Conservation (phyloP, 176 grass and related monocot genomes). For the Metroxylon sagu region DNA sequence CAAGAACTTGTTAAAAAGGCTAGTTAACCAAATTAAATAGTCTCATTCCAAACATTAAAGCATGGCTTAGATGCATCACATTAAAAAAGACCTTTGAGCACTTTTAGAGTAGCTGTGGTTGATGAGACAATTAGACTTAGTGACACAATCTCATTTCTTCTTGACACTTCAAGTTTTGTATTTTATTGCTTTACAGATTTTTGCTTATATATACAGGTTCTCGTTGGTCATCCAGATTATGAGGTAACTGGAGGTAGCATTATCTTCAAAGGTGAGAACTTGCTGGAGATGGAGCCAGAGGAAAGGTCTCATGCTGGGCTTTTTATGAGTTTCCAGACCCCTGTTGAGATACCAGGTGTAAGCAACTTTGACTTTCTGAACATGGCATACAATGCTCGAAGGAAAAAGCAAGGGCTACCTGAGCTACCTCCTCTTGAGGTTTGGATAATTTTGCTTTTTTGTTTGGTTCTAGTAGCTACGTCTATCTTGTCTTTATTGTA, state of each 20-base stretch:
- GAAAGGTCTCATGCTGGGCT: slow-evolving; percentile 89
- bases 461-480: background rate
- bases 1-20: too few species aligned
- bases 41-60: too few species aligned
- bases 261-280: slow-evolving; percentile 78
- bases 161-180: too few species aligned
- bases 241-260: slow-evolving; percentile 76
- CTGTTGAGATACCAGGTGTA: slow-evolving; percentile 87
- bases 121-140: too few species aligned
- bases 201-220: slow-evolving; percentile 37
- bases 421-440: slow-evolving; percentile 72
- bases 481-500: background rate
- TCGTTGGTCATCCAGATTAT: slow-evolving; percentile 90
- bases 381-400: slow-evolving; percentile 79
- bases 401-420: slow-evolving; percentile 59
- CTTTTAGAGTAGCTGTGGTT: too few species aligned
- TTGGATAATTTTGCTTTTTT: slow-evolving; percentile 9
- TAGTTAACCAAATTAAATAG: too few species aligned
- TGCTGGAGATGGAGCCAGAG: slow-evolving; percentile 86
- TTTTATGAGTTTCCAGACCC: slow-evolving; percentile 91
- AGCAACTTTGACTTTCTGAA: slow-evolving; percentile 94
- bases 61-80: too few species aligned
- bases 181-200: too few species aligned
- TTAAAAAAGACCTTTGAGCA: too few species aligned
- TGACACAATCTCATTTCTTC: too few species aligned